A percentile compares a stretch with the other conserved stretches of the same genome.
Evolutionary conservation across 345 rosid genomes (phyloP).

Genomic region (Pugionium cornutum): DNA sequence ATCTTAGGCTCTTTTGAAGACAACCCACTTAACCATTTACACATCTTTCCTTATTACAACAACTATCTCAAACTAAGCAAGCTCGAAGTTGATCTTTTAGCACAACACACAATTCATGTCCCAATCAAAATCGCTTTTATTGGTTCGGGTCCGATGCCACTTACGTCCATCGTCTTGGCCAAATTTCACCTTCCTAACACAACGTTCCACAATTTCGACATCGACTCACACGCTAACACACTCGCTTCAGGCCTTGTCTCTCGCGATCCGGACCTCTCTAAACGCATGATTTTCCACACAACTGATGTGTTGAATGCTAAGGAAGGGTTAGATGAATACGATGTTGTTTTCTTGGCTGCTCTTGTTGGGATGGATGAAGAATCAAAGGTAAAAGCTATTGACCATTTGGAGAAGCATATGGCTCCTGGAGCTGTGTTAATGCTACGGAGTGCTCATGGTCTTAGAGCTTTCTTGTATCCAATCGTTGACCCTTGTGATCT

Average conservation of each 20-base stretch:
- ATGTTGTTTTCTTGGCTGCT: constrained; percentile 87
- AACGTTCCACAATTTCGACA: constrained; percentile 75
- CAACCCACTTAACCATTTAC: constrained; percentile 69
- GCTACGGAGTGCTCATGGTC: constrained; percentile 89
- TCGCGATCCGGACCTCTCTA: constrained; percentile 57
- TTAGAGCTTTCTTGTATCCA: constrained; percentile 88
- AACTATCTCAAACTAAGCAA: constrained; percentile 83
- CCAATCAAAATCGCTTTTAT: constrained; percentile 68
- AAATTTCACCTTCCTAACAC: constrained; percentile 57
- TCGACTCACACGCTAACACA: constrained; percentile 66
- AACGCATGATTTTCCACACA: constrained; percentile 68
- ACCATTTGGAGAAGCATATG: constrained; percentile 64
- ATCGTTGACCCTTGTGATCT: constrained; percentile 70
- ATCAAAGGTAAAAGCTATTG: constrained; percentile 54
- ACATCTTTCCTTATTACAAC: constrained; percentile 70
- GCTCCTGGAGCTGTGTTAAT: constrained; percentile 62
- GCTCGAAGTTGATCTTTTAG: constrained; percentile 65
- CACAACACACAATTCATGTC: constrained; percentile 42
- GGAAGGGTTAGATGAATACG: constrained; percentile 57
- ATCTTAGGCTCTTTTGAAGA: constrained; percentile 61
- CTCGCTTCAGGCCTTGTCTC: constrained; percentile 54
- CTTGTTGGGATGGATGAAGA: constrained; percentile 83
- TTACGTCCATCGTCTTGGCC: constrained; percentile 84
- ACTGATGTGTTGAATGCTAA: constrained; percentile 56
- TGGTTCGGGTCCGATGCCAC: constrained; percentile 92